A percentile compares a stretch with the other conserved stretches of the same genome.
Conservation (phyloP, 1,139 yeast genomes). For the Blastobotrys aristatus region DNA sequence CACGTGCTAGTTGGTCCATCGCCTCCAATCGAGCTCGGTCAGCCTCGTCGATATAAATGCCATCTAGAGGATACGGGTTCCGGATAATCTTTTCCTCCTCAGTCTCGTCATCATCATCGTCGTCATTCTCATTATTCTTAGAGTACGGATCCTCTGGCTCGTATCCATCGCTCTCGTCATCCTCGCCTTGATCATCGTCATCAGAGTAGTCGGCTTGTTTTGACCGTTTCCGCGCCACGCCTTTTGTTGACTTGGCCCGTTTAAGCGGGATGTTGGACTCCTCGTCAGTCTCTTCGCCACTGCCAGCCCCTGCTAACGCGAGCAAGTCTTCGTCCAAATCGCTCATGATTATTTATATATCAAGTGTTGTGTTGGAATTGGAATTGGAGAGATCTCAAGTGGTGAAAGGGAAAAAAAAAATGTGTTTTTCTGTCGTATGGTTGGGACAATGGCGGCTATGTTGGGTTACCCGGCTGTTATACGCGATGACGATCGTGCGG, state of each 20-base stretch:
- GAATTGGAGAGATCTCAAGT: not conserved
- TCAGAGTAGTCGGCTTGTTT: slow-evolving; percentile 24
- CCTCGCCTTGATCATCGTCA: slow-evolving; percentile 24
- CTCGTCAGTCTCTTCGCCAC: slow-evolving; percentile 26
- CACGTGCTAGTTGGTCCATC: slow-evolving; percentile 90
- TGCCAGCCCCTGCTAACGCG: slow-evolving; percentile 83
- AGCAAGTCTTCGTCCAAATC: slow-evolving; percentile 54
- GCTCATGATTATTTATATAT: slow-evolving; percentile 22
- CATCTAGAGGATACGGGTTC: slow-evolving; percentile 90
- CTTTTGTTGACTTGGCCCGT: slow-evolving; percentile 8
- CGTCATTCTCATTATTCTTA: no score
- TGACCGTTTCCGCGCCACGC: slow-evolving; percentile 4
- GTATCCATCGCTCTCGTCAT: slow-evolving; percentile 18
- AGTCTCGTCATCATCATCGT: slow-evolving; percentile 40
- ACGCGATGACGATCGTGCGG: no score
- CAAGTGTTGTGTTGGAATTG: not conserved
- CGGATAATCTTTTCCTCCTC: slow-evolving; percentile 42
- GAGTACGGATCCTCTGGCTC: slow-evolving; percentile 13
- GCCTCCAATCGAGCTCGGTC: slow-evolving; percentile 65
- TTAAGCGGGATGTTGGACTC: slow-evolving; percentile 14
- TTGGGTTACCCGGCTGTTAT: no score
- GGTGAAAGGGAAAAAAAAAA: not conserved
- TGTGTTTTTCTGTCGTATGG: not conserved
- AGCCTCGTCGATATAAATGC: slow-evolving; percentile 76
- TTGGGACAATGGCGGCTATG: not conserved